A percentile compares a stretch with the other conserved stretches of the same genome.
Evolutionary conservation across 2,329 filamentous ascomycete species (phyloP).

Genomic region (Alternaria longipes): DNA sequence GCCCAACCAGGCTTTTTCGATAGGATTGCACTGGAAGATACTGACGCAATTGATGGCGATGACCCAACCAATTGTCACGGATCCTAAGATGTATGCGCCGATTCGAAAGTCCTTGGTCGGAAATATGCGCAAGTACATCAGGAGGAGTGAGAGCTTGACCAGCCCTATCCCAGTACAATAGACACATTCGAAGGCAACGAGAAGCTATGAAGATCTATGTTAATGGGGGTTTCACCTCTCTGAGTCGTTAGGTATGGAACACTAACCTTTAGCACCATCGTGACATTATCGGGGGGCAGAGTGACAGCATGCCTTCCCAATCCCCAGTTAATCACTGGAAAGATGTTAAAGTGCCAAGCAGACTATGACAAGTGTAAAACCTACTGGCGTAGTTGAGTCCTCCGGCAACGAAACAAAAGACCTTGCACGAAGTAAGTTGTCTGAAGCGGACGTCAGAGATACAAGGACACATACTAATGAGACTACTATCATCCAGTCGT

Average conservation of each 20-base stretch:
- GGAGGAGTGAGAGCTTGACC: conserved; percentile 61
- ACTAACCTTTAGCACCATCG: conserved; percentile 4
- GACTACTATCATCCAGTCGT: conserved; percentile 15
- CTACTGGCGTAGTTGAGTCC: conserved; percentile 5
- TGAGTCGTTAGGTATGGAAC: not conserved
- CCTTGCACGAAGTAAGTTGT: conserved; percentile 20
- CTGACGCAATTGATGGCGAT: conserved; percentile 60
- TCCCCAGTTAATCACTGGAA: not conserved
- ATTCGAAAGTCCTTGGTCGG: conserved; percentile 56
- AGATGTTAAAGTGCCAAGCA: not conserved
- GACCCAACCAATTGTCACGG: conserved; percentile 59
- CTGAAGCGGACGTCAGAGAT: not conserved
- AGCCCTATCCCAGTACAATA: conserved; percentile 61
- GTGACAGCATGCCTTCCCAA: conserved; percentile 8
- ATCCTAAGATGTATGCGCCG: conserved; percentile 53
- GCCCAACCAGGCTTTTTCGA: conserved; percentile 59
- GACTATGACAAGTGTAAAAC: not conserved
- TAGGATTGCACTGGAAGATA: conserved; percentile 63
- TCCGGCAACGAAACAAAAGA: conserved; percentile 3
- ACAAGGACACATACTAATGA: conserved; percentile 4
- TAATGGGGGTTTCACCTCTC: not conserved
- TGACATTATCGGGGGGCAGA: conserved; percentile 3
- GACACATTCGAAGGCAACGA: conserved; percentile 58
- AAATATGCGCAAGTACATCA: conserved; percentile 66
- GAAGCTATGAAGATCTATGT: not conserved